Base-by-base conservation (phyloP, 2,329 filamentous ascomycete species). In the Penicillium sp. region DNA sequence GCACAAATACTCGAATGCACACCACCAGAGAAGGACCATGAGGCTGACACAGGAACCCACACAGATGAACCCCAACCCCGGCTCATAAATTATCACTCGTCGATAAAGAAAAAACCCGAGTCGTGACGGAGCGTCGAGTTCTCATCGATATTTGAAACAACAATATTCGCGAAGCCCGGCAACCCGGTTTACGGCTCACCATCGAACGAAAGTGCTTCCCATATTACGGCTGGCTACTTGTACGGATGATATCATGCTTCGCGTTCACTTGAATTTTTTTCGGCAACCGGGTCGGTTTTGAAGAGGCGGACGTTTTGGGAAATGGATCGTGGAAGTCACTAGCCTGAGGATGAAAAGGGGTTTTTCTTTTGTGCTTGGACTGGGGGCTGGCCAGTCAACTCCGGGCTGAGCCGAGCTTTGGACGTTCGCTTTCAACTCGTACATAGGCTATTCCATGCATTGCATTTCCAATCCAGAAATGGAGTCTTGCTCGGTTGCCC, bases 11-110 rank as follows among this genome's bases (percentile, higher is more conserved):
- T 37, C 51, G 27, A 54, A 39, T 11, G 24, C 46, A 40, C 19
- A 52, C 39, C 39, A 39, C 14, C 27, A n/a, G 13, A 22, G 56
- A 60, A 24, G 54, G 36, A 40, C 56, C 24, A n/a, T 11, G 14
- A 60, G 54, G 60, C 66, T 68, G 55, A 68, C 63, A 40, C n/a
- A 49, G 13, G 18, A 51, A 47, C 43, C 56, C 18, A 35, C 58
- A 58, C 67, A 90, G 90, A 93, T 93, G 90, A 93, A 93, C 87
- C 89, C 90, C 80, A 92, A 92, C 86, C 89, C 90, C 75, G 87
- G 86, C 78, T 77, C 87, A 73, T 91, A 90, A 82, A 73, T 61
- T 64, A 60, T 58, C 43, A 59, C 60, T 59, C 52, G 47, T 61
- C 56, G 60, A 61, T 67, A 63, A 65, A 68, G 58, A 58, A 65